Percentiles rank a stretch among this genome's conserved stretches.
These are phyloP conservation scores for Zygotorulaspora mrakii DNA, from an alignment of 1,139 yeast species.

Conservation along the genomic window DNA sequence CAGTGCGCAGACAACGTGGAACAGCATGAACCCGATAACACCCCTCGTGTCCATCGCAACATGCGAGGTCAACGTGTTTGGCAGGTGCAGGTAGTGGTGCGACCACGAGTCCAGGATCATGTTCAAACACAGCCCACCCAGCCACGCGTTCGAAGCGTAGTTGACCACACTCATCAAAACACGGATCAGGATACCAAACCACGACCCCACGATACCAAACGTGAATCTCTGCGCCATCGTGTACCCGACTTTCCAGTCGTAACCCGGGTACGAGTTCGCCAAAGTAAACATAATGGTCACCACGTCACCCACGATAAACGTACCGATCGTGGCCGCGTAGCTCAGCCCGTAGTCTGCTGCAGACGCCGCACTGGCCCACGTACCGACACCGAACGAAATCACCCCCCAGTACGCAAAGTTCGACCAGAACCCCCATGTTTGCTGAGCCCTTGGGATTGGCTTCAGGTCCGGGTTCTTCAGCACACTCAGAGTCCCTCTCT, in stretches of 20 bases:
- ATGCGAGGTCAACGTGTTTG: conserved; percentile 37
- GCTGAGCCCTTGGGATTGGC: conserved; percentile 37
- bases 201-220: conserved; percentile 46
- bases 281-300: conserved; percentile 40
- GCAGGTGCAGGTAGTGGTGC: conserved; percentile 36
- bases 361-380: conserved; percentile 44
- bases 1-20: conserved; percentile 41
- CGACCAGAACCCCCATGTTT: conserved; percentile 44
- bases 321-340: conserved; percentile 42
- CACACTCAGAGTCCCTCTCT: conserved; percentile 34
- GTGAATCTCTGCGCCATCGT: conserved; percentile 45
- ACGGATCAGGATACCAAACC: conserved; percentile 43
- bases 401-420: conserved; percentile 44
- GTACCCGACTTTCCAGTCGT: conserved; percentile 46
- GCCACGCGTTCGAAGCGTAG: conserved; percentile 43
- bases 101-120: conserved; percentile 40
- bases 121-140: conserved; percentile 42
- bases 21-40: conserved; percentile 43
- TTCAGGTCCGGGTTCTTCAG: conserved; percentile 40
- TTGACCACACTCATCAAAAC: conserved; percentile 42
- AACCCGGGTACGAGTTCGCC: conserved; percentile 44
- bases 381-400: conserved; percentile 41
- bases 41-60: conserved; percentile 42
- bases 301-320: conserved; percentile 44
- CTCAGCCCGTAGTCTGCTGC: conserved; percentile 41